Evolutionary conservation across 495 filamentous ascomycete genomes (phyloP), one percentile per base, ranked within the genome.

Genomic region (Aspergillus taichungensis): DNA sequence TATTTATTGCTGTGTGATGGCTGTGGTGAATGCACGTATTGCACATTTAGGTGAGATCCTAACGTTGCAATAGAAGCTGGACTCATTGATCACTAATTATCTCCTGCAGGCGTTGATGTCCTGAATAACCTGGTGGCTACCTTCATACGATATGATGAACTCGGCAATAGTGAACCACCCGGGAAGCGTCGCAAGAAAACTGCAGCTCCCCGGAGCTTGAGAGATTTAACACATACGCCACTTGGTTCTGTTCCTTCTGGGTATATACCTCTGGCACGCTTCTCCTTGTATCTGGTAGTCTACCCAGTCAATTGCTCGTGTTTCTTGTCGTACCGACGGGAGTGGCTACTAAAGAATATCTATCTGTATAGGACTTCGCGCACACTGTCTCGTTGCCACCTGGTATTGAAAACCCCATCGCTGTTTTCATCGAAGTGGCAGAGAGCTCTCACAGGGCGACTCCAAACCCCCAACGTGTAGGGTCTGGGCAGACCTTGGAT

Each of bases 141-240:
- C 36, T 47, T 66, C 38, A 42, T 48, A 42, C 52, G 52, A 40
- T 46, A 1, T 29, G 46, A 46, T 13, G 40, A 40, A 24, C 30
- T 33, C 3, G 47, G 56, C 24, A 30, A 18, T 28, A 43, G 61
- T 39, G 49, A 41, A 7, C 61, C 37, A 46, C 55, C 51, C 8
- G 53, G 32, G 18, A 73, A 73, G 52, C 66, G 69, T 35, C 66
- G 63, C 47, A 73, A 68, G 46, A 24, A 61, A 30, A 6, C 55
- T 34, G 37, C 52, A 13, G 43, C 38, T 4, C 28, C 45, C n/a
- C 51, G 42, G 12, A 63, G 54, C 28, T 46, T 70, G 6, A 37
- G 46, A 24, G 14, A 55, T 6, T 12, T 47, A 28, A 41, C 18
- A 24, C 18, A 52, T 39, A 59, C 57, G 2, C 6, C 59, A 10